phyloP scores from a whole-genome alignment of 805 yeast genomes.

The Pichia kluyveri region DNA sequence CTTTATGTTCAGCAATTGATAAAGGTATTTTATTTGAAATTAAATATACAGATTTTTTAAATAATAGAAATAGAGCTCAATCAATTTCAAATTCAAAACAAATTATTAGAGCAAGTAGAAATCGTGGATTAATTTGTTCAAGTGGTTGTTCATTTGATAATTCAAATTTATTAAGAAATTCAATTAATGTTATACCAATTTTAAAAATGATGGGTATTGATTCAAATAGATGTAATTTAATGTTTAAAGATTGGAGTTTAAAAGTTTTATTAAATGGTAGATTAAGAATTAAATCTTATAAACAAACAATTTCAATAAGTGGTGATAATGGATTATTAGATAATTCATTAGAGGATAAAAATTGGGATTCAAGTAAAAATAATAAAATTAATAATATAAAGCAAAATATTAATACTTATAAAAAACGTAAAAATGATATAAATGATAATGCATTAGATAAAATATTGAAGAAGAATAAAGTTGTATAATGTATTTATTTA shows the following conservation, averaged over 20 bases:
- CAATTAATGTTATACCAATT: conserved; percentile 59
- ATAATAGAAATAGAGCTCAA: conserved; percentile 36
- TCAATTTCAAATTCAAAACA: conserved; percentile 66
- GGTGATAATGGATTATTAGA: conserved; percentile 33
- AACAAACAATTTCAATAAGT: conserved; percentile 59
- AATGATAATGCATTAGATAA: conserved; percentile 10
- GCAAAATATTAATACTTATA: conserved; percentile 12
- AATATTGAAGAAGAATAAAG: conserved; percentile 12
- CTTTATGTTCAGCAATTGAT: conserved; percentile 72
- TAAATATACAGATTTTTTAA: conserved; percentile 49
- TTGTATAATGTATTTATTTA: not conserved
- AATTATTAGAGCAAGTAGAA: conserved; percentile 71
- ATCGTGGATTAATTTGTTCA: conserved; percentile 68
- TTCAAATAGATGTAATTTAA: conserved; percentile 46
- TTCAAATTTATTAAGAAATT: conserved; percentile 44
- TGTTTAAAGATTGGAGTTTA: conserved; percentile 52
- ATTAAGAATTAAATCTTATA: conserved; percentile 62
- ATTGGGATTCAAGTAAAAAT: conserved; percentile 3
- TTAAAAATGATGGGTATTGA: conserved; percentile 65
- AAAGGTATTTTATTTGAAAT: conserved; percentile 81
- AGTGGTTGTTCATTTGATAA: conserved; percentile 59
- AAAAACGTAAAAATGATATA: conserved; percentile 11
- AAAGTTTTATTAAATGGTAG: conserved; percentile 65
- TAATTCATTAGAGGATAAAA: conserved; percentile 17
- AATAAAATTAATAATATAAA: conserved; percentile 11